Evolutionary conservation across 2,329 filamentous ascomycete genomes (phyloP).

Genomic region (Colletotrichum viniferum): DNA sequence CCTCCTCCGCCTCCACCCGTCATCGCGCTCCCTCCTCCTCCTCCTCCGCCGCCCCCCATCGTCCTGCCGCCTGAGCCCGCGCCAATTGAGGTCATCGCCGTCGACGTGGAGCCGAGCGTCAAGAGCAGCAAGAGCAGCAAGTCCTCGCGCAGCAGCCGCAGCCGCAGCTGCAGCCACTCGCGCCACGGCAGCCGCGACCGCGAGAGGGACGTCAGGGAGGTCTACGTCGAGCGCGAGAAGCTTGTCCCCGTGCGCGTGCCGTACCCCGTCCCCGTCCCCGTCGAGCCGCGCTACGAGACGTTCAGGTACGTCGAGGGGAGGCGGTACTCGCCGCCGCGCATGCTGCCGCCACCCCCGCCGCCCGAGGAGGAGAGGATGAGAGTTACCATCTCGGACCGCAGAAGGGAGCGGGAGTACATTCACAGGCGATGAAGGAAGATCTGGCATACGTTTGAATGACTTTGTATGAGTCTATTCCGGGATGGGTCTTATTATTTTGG

Average conservation of each 20-base stretch:
- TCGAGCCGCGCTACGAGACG: slow-evolving; percentile 47
- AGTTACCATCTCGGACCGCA: slow-evolving; percentile 37
- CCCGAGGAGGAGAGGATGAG: slow-evolving; percentile 34
- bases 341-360: slow-evolving; percentile 31
- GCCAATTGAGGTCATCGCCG: slow-evolving; percentile 29
- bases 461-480: background rate
- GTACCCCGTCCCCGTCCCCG: slow-evolving; percentile 41
- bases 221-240: slow-evolving; percentile 57
- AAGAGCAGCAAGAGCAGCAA: slow-evolving; percentile 21
- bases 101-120: slow-evolving; percentile 29
- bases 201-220: slow-evolving; percentile 34
- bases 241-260: slow-evolving; percentile 46
- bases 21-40: background rate
- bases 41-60: slow-evolving; percentile 23
- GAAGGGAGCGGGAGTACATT: slow-evolving; percentile 34
- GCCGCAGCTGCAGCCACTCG: slow-evolving; percentile 28
- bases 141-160: slow-evolving; percentile 29
- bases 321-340: slow-evolving; percentile 36
- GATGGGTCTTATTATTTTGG: background rate
- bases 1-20: slow-evolving; percentile 17
- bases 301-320: slow-evolving; percentile 58
- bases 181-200: slow-evolving; percentile 25
- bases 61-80: slow-evolving; percentile 25
- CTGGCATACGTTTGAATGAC: background rate
- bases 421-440: background rate